These are phyloP conservation scores for Syzygium syzygioides DNA, from an alignment of 441 rosid species.

Conservation along the genomic window DNA sequence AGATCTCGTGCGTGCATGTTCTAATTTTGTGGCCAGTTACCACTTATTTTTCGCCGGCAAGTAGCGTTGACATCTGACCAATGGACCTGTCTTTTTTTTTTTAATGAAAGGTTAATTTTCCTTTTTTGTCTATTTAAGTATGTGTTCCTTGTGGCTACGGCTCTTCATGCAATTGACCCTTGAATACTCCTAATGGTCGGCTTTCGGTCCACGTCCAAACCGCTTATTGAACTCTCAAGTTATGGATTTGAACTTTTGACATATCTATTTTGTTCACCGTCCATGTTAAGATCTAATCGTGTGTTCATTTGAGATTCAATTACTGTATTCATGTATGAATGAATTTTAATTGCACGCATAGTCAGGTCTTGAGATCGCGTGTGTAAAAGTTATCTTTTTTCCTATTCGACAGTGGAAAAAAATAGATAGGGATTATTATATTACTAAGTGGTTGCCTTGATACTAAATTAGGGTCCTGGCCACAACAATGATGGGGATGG, in stretches of 20 bases:
- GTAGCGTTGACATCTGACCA: constrained; percentile 12
- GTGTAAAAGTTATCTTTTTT: not conserved
- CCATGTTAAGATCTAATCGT: not conserved
- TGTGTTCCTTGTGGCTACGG: not conserved
- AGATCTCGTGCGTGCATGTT: not conserved
- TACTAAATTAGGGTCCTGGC: not conserved
- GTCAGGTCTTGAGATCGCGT: not conserved
- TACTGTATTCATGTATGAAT: not conserved
- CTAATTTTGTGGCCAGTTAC: not conserved
- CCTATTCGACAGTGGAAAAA: not conserved
- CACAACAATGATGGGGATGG: not conserved
- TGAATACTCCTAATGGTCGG: not conserved
- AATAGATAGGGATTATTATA: not conserved
- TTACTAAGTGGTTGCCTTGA: not conserved
- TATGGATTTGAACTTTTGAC: not conserved
- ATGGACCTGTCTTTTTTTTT: not conserved
- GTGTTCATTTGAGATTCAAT: not conserved
- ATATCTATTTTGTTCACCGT: not conserved
- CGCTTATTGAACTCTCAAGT: not conserved
- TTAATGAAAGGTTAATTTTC: not conserved
- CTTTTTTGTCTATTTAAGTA: not conserved
- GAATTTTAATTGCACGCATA: not conserved
- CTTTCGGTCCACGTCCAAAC: not conserved
- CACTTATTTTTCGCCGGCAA: not conserved
- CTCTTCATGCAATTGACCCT: not conserved